Conservation (phyloP, 1,139 yeast genomes). For the Debaryomyces robertsiae region DNA sequence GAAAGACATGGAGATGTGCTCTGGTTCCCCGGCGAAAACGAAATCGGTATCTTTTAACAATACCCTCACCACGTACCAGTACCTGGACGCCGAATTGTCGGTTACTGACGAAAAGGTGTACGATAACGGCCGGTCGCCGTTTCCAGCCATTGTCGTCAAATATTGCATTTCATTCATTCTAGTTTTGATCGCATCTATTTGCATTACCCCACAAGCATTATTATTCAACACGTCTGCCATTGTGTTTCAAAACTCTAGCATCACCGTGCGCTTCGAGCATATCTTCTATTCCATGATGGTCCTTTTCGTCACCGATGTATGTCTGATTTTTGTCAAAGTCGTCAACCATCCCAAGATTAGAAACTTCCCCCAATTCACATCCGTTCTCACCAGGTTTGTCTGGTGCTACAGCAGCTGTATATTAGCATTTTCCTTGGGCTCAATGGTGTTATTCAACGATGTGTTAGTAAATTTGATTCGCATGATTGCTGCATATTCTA, state of each 20-base stretch:
- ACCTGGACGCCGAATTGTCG: constrained; percentile 14
- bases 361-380: constrained; percentile 16
- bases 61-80: constrained; percentile 19
- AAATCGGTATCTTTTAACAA: constrained; percentile 24
- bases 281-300: constrained; percentile 21
- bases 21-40: not conserved
- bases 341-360: constrained; percentile 18
- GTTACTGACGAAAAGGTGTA: constrained; percentile 9
- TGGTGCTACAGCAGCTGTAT: constrained; percentile 29
- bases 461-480: constrained; percentile 24
- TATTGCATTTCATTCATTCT: constrained; percentile 6
- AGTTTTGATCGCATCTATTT: not conserved
- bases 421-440: constrained; percentile 16
- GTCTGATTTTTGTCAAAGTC: constrained; percentile 16
- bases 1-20: not conserved
- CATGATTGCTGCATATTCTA: constrained; percentile 10
- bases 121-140: constrained; percentile 1
- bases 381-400: constrained; percentile 21
- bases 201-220: constrained; percentile 20
- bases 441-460: constrained; percentile 26
- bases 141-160: constrained; percentile 3
- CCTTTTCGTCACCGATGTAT: constrained; percentile 18
- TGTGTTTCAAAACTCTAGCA: constrained; percentile 13
- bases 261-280: constrained; percentile 27
- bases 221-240: constrained; percentile 23